Evolutionary conservation across 1,284 basidiomycete species (phyloP), one percentile per base, ranked within the genome.

Genomic region (Ceratobasidium papillatum): DNA sequence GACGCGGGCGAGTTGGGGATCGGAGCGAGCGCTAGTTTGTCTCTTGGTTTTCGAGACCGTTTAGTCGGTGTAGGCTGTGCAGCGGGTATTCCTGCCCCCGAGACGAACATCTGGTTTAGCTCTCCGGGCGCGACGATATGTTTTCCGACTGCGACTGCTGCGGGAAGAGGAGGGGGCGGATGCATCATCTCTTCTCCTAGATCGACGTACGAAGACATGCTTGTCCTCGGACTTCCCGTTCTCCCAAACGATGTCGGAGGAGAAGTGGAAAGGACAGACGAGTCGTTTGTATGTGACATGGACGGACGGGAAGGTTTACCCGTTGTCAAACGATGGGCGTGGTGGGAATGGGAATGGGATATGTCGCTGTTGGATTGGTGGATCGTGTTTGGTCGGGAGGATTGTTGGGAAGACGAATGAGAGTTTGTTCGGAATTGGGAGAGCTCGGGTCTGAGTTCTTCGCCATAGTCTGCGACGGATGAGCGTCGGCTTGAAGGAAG

Each of bases 101-200:
- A 7, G 11, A 47, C 45, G 19, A 47, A 47, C 45, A 47, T 47
- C 45, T 47, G 45, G 45, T 47, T 47, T 17, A 72, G 32, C 45
- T 72, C 69, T 12, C 54, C 56, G 17, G 69, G 69, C 38, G 69
- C 38, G 45, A 72, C 69, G 25, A 72, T 72, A 27, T 72, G 69
- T n/a, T 72, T 72, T 22, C 69, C 69, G 19, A 72, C 62, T 17
- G 27, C 43, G 62, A 25, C 36, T 11, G 51, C 27, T 30, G 51
- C 17, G 7, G 7, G 41, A 43, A 45, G 27, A 11, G 45, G 36
- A 43, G 62, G 62, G 14, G 38, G 27, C 32, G 54, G 66, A 30
- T 56, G 69, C 14, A 32, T 27, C n/a, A 66, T 34, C 1, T 72
- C 69, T 0, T 72, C 69, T 5, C 14, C 43, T 0, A 72, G 17